phyloP scores from a whole-genome alignment of 1,284 basidiomycete species.

The Ceratorhiza oryzae-sativae region DNA sequence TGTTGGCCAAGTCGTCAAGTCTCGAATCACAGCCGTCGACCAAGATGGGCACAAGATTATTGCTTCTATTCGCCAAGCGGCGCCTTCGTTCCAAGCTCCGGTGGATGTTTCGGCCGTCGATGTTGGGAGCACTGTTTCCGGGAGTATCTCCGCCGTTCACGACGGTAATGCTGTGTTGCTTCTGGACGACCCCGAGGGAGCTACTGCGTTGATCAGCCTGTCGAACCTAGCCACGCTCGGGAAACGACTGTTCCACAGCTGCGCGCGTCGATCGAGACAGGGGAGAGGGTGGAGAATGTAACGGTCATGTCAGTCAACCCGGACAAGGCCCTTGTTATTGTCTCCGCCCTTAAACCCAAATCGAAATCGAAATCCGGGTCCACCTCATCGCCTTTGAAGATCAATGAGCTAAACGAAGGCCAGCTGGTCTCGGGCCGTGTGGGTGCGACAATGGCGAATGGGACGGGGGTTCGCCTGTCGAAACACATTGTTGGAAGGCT shows the following conservation, averaged over 20 bases:
- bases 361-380: slow-evolving; percentile 34
- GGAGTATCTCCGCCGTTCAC: slow-evolving; percentile 78
- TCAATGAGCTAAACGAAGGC: slow-evolving; percentile 62
- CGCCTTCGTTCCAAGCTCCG: slow-evolving; percentile 60
- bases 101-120: slow-evolving; percentile 75
- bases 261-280: slow-evolving; percentile 68
- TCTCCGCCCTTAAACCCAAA: slow-evolving; percentile 62
- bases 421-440: slow-evolving; percentile 79
- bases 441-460: slow-evolving; percentile 65
- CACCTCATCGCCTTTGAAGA: background rate
- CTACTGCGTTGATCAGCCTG: slow-evolving; percentile 84
- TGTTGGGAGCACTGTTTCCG: slow-evolving; percentile 77
- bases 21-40: slow-evolving; percentile 82
- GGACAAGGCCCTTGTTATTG: slow-evolving; percentile 87
- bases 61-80: slow-evolving; percentile 88
- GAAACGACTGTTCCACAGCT: slow-evolving; percentile 73
- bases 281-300: slow-evolving; percentile 78
- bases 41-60: slow-evolving; percentile 69
- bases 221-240: slow-evolving; percentile 86
- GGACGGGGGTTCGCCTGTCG: slow-evolving; percentile 78
- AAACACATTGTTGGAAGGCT: slow-evolving; percentile 74
- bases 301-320: slow-evolving; percentile 90
- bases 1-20: slow-evolving; percentile 85
- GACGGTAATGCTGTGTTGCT: slow-evolving; percentile 81
- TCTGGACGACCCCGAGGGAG: slow-evolving; percentile 67